Percentiles rank a stretch among this genome's conserved stretches.
phyloP scores from a whole-genome alignment of 2,329 filamentous ascomycete genomes.

The Albifimbria verrucaria region DNA sequence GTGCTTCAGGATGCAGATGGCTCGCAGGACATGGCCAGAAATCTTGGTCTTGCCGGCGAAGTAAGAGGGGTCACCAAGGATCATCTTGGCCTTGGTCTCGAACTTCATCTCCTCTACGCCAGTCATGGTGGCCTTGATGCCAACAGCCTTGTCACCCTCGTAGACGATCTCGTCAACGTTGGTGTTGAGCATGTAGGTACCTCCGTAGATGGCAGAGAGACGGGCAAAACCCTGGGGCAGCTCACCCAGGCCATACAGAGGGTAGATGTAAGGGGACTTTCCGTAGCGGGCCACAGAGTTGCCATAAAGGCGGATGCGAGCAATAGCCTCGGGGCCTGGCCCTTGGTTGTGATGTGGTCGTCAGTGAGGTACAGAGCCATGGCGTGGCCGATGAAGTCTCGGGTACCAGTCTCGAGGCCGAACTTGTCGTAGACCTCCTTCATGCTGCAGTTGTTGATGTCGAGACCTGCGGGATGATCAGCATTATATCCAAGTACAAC shows the following conservation, averaged over 20 bases:
- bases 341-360: conserved; percentile 73
- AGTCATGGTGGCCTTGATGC: conserved; percentile 97
- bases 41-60: conserved; percentile 87
- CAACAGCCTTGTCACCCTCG: conserved; percentile 79
- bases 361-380: conserved; percentile 96
- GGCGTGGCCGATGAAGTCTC: conserved; percentile 95
- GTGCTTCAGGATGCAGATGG: conserved; percentile 97
- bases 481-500: background rate
- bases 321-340: conserved; percentile 80
- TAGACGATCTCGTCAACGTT: conserved; percentile 86
- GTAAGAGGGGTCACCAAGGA: conserved; percentile 94
- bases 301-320: conserved; percentile 92
- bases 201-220: conserved; percentile 95
- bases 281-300: conserved; percentile 97
- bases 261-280: conserved; percentile 99
- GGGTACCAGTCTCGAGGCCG: conserved; percentile 80
- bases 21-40: conserved; percentile 86
- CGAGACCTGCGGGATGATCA: conserved; percentile 57
- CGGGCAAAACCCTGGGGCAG: conserved; percentile 97
- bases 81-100: conserved; percentile 92
- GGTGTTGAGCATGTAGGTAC: conserved; percentile 99
- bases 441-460: conserved; percentile 79
- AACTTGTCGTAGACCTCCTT: conserved; percentile 99
- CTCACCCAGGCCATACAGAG: conserved; percentile 93
- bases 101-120: conserved; percentile 91